phyloP scores from a whole-genome alignment of 805 yeast genomes.

The Scheffersomyces stipitis region DNA sequence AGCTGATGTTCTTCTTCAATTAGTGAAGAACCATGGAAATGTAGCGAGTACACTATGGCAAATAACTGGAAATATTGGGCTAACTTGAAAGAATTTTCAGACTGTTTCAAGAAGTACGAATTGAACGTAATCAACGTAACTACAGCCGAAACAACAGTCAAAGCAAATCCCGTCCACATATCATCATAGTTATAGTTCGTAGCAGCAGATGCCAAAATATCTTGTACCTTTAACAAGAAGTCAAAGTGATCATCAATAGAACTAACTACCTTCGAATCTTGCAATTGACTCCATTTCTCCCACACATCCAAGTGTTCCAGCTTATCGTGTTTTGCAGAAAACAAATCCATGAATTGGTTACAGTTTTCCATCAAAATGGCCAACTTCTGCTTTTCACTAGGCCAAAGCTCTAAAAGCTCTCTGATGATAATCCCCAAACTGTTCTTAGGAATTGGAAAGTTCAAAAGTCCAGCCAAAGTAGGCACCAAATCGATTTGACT shows the following conservation, averaged over 20 bases:
- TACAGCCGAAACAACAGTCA: constrained; percentile 16
- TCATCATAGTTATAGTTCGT: constrained; percentile 67
- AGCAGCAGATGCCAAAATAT: constrained; percentile 54
- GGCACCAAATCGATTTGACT: constrained; percentile 78
- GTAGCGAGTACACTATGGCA: constrained; percentile 51
- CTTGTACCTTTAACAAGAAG: constrained; percentile 50
- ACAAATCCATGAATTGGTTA: constrained; percentile 51
- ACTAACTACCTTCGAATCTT: constrained; percentile 5
- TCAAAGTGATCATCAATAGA: constrained; percentile 21
- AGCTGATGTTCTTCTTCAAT: constrained; percentile 95
- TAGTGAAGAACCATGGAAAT: constrained; percentile 75
- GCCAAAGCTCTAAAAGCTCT: constrained; percentile 56
- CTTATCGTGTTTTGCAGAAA: constrained; percentile 38
- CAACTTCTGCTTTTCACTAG: constrained; percentile 26
- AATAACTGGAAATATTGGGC: constrained; percentile 24
- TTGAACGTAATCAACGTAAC: constrained; percentile 1
- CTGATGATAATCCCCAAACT: constrained; percentile 70
- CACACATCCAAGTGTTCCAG: constrained; percentile 5
- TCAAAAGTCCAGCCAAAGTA: constrained; percentile 58
- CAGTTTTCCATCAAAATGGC: constrained; percentile 54
- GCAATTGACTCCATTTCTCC: constrained; percentile 12
- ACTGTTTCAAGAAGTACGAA: constrained; percentile 1
- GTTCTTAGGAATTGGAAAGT: constrained; percentile 69
- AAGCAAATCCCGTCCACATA: constrained; percentile 32
- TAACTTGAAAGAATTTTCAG: constrained; percentile 1